Base-by-base conservation (phyloP, 176 grass and related monocot species). In the Eleusine indica region DNA sequence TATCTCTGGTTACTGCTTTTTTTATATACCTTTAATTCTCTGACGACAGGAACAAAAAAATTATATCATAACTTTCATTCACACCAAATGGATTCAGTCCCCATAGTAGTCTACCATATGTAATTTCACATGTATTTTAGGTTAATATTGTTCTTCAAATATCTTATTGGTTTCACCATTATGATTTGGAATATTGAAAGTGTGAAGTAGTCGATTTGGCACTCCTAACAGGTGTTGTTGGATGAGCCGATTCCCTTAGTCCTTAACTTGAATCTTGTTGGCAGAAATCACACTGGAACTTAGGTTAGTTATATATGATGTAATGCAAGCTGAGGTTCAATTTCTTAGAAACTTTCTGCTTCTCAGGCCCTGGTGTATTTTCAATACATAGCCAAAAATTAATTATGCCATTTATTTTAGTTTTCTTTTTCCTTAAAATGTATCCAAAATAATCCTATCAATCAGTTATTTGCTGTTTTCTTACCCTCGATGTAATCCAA, bases 201-300 rank as follows among this genome's bases (percentile, higher is more conserved):
- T 38, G 5, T 6, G 12, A 46, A 74, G 18, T 7, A 41, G 64
- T 63, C 41, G 6, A 68, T 63, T 70, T 43, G 62, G 19, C 16
- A 75, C 57, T 78, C 42, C 0, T 40, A 79, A 8, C 6, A 19
- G 16, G 32, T 68, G 41, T 63, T 62, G 63, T 69, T 13, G 4
- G 30, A 84, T 75, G 61, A 84, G 3, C 40, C 41, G 68, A 15
- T 61, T 74, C 28, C 18, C 40, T n/a, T 43, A 70, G 22, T 35
- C 49, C 4, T 52, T 82, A 48, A 62, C 47, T 85, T 80, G 2
- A 69, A 28, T 14, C 38, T 40, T 40, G 6, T 72, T 30, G 5
- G n/a, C 35, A 61, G 21, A 73, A 86, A 66, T 80, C 9, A 21
- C 47, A 74, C 29, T 44, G 13, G 51, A 80, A 66, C 58, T 32